Evolutionary conservation across 192 early-diverging fungal genomes (phyloP), one percentile per base, ranked within the genome.

Genomic region (Chytriomyces confervae): DNA sequence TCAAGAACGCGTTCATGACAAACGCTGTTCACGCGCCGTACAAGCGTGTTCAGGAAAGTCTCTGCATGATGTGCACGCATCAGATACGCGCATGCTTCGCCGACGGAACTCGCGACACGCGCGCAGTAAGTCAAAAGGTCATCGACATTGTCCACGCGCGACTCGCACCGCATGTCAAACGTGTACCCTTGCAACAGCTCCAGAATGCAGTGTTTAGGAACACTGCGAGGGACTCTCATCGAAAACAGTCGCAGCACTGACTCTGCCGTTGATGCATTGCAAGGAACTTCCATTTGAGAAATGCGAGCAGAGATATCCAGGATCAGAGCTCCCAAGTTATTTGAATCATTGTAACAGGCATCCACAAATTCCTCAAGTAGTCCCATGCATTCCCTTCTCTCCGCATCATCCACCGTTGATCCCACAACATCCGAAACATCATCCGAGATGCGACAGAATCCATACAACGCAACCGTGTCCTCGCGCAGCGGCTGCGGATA

Each of bases 371-470:
- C 74, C 24, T 66, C 29, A 27, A 76, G 11, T 5, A 76, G 1
- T 7, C 0, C 36, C 53, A 62, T 62, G 23, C 57, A 61, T 8
- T 7, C 46, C 4, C 50, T 13, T 36, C 43, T 66, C 23, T 63
- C 6, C n/a, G 29, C 74, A 16, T 27, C 13, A 24, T 20, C 9
- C 9, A 7, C 18, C 6, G 11, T 20, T 2, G 48, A 63, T 8
- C 53, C 64, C 47, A 62, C 8, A 9, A 48, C 20, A 62, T 84
- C 83, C 9, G 69, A 68, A 27, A 84, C 60, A 68, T 84, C 83
- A 66, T 84, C 83, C 13, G 63, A 67, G 50, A 80, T 46, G 24
- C 83, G 77, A 49, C 80, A 82, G 50, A 84, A 82, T 8, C 78
- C 81, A 69, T 84, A 84, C 9, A 84, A 50, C 3, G 80, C 78